Evolutionary conservation across 495 filamentous ascomycete species (phyloP).

Genomic region (Neurospora sp.): DNA sequence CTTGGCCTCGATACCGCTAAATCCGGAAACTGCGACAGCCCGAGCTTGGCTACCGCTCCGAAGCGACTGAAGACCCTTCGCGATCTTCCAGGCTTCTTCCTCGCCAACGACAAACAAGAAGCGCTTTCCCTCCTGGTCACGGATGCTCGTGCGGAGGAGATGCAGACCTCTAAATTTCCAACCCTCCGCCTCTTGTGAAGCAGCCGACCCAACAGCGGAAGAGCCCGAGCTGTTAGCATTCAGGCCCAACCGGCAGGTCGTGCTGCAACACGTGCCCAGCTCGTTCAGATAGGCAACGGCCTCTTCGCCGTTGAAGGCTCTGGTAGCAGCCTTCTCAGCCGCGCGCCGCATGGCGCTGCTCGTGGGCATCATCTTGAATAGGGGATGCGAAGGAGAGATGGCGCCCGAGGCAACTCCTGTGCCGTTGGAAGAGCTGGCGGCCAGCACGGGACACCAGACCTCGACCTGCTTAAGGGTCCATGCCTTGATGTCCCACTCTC

Average conservation of each 20-base stretch:
- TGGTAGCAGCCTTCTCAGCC: constrained; percentile 37
- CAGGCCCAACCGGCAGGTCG: constrained; percentile 41
- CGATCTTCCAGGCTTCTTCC: constrained; percentile 89
- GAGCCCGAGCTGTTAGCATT: constrained; percentile 5
- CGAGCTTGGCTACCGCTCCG: constrained; percentile 59
- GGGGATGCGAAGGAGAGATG: constrained; percentile 28
- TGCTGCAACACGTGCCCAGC: constrained; percentile 51
- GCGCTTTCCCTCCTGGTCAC: constrained; percentile 73
- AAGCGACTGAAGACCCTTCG: constrained; percentile 65
- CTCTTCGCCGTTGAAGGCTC: constrained; percentile 46
- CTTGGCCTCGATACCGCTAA: constrained; percentile 51
- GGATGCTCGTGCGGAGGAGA: constrained; percentile 68
- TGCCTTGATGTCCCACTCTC: constrained; percentile 97
- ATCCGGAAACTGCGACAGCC: constrained; percentile 52
- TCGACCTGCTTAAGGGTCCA: constrained; percentile 92
- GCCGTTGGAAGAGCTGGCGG: constrained; percentile 23
- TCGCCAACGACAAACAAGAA: constrained; percentile 77
- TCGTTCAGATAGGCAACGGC: constrained; percentile 50
- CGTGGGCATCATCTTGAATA: constrained; percentile 26
- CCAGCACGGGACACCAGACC: constrained; percentile 63
- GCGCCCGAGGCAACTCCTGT: constrained; percentile 9
- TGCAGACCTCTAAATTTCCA: constrained; percentile 50
- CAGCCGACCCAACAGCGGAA: constrained; percentile 22
- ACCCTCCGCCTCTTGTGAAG: constrained; percentile 40
- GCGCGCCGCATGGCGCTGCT: constrained; percentile 23